Evolutionary conservation across 2,329 filamentous ascomycete species (phyloP).

Genomic region (Grosmannia penicillata): DNA sequence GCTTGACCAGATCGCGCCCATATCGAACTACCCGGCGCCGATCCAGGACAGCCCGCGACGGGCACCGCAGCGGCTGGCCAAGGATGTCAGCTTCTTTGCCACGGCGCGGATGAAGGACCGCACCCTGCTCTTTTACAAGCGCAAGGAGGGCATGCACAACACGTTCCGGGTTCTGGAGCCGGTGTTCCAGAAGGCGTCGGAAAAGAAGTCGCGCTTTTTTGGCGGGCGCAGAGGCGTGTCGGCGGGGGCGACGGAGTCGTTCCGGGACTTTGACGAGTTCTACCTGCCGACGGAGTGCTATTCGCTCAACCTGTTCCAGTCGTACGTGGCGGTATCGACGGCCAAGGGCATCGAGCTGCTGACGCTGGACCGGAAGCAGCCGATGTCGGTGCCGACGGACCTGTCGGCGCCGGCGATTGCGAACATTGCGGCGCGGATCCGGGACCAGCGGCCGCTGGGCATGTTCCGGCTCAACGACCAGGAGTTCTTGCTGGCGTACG

Average conservation of each 20-base stretch:
- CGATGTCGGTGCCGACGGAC: slow-evolving; percentile 76
- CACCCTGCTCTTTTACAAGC: slow-evolving; percentile 91
- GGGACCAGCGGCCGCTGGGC: slow-evolving; percentile 70
- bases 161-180: slow-evolving; percentile 96
- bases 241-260: slow-evolving; percentile 72
- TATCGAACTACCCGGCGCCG: slow-evolving; percentile 45
- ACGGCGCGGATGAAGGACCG: slow-evolving; percentile 96
- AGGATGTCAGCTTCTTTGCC: slow-evolving; percentile 93
- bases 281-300: slow-evolving; percentile 94
- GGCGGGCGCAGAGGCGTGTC: slow-evolving; percentile 34
- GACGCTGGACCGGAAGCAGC: slow-evolving; percentile 92
- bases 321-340: slow-evolving; percentile 81
- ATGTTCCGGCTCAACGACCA: slow-evolving; percentile 93
- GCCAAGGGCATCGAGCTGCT: slow-evolving; percentile 89
- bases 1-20: slow-evolving; percentile 63
- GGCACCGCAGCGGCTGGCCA: slow-evolving; percentile 82
- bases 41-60: slow-evolving; percentile 59
- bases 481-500: slow-evolving; percentile 86
- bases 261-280: slow-evolving; percentile 97
- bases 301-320: slow-evolving; percentile 91
- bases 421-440: slow-evolving; percentile 73
- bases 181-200: slow-evolving; percentile 80
- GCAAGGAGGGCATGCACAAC: slow-evolving; percentile 79
- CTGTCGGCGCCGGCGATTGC: slow-evolving; percentile 63
- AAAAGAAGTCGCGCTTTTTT: slow-evolving; percentile 61